These are phyloP conservation scores for Podila minutissima DNA, from an alignment of 192 early-diverging fungal species.

Conservation along the genomic window DNA sequence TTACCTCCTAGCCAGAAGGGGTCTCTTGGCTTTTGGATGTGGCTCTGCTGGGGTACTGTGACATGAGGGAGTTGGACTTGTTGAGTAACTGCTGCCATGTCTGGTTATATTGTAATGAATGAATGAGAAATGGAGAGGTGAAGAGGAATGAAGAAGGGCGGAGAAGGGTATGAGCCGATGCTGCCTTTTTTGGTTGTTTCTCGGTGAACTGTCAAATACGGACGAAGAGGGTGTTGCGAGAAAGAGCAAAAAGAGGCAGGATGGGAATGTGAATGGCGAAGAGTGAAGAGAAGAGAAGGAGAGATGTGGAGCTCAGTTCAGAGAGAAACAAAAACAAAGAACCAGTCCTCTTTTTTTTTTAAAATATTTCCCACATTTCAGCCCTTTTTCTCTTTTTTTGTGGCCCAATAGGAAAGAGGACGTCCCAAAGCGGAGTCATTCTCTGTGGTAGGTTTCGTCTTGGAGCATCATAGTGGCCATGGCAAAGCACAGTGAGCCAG, in stretches of 20 bases:
- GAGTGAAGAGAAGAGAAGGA: neutral
- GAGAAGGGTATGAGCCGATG: neutral
- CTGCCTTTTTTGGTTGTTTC: neutral
- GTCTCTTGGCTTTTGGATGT: slow-evolving; percentile 30
- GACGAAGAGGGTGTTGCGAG: neutral
- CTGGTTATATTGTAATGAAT: neutral
- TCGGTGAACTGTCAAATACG: neutral
- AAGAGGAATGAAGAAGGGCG: neutral
- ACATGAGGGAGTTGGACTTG: slow-evolving; percentile 22
- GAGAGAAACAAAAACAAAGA: neutral
- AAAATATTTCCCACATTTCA: too few species aligned
- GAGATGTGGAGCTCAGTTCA: neutral
- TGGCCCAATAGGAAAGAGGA: too few species aligned
- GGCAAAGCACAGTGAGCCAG: too few species aligned
- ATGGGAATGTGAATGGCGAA: neutral
- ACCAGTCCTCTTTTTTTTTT: too few species aligned
- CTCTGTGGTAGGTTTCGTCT: too few species aligned
- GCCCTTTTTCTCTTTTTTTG: too few species aligned
- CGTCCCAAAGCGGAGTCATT: too few species aligned
- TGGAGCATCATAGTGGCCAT: too few species aligned
- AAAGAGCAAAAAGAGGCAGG: neutral
- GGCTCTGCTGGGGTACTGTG: slow-evolving; percentile 9
- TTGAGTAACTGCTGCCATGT: neutral
- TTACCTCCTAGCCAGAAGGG: slow-evolving; percentile 66
- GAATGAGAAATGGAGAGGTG: neutral